Evolutionary conservation across 768 basidiomycete species (phyloP), one percentile per base, ranked within the genome.

Genomic region (Hericium coralloides): DNA sequence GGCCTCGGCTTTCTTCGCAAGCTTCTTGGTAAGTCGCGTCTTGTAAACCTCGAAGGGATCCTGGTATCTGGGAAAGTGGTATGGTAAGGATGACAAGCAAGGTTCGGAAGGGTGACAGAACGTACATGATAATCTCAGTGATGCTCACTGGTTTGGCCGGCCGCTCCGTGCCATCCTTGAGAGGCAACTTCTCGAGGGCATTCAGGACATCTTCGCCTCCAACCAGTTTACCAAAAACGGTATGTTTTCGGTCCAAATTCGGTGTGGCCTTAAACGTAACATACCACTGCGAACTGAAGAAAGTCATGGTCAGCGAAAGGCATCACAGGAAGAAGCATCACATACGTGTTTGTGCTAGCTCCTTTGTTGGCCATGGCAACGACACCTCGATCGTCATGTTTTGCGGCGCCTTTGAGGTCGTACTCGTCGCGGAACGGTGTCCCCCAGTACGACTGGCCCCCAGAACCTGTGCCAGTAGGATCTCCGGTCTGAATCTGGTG

Each of bases 301-400:
- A n/a, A 45, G 49, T 52, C 38, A 45, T 53, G 20, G 37, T 36
- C 49, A 53, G 63, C 31, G 31, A 31, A 31, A 31, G 31, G 6
- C 6, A 31, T 31, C 8, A 31, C 31, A 31, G 31, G 6, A 31
- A 31, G 31, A 31, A 8, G 6, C 31, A 31, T 31, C 5, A 69
- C 75, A 49, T 61, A 84, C 84, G 89, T 87, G 66, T 99, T 99
- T 8, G 95, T 92, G 52, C 85, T 83, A 9, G 90, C 77, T 2
- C 97, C 97, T 67, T 88, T 88, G 69, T 98, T 98, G 2, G 97
- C 97, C 97, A 98, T 98, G 2, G 92, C 88, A 39, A 99, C 62
- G 9, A 86, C 73, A 4, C 97, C 97, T 15, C 95, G 79, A 47
- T 80, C 76, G 59, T 94, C 92, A 63, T 95, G 89, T 69, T 86